Evolutionary conservation across 148 eudicot genomes (phyloP).

Genomic region (Cornus kousa): DNA sequence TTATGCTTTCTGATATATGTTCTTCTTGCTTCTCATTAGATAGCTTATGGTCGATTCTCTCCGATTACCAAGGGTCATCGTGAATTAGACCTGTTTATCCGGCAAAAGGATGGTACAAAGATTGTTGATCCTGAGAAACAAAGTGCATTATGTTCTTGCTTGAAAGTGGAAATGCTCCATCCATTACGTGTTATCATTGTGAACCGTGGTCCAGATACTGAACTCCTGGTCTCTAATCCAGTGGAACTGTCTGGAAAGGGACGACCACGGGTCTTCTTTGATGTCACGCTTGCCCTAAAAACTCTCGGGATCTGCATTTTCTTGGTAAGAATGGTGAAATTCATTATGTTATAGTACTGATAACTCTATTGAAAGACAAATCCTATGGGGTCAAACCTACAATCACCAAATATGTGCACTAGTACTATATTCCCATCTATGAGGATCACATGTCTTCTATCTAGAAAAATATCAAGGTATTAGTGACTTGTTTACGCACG

Average conservation of each 20-base stretch:
- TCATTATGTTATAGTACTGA: not conserved
- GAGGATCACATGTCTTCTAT: not conserved
- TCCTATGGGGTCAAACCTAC: not conserved
- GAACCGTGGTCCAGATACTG: slow-evolving; percentile 86
- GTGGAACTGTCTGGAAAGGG: slow-evolving; percentile 77
- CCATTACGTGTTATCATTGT: slow-evolving; percentile 72
- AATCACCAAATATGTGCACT: not conserved
- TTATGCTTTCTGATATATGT: slow-evolving; percentile 6
- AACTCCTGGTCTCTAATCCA: slow-evolving; percentile 81
- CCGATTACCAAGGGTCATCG: slow-evolving; percentile 57
- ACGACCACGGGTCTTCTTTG: slow-evolving; percentile 78
- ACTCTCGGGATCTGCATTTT: slow-evolving; percentile 73
- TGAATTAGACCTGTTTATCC: slow-evolving; percentile 71
- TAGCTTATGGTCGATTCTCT: slow-evolving; percentile 66
- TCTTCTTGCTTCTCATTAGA: slow-evolving; percentile 30
- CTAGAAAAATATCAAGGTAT: too few relatives aligned
- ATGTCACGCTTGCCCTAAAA: slow-evolving; percentile 68
- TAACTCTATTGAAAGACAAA: not conserved
- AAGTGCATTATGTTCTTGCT: slow-evolving; percentile 49
- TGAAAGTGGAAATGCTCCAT: slow-evolving; percentile 80
- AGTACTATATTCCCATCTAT: too few relatives aligned
- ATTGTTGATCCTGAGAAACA: slow-evolving; percentile 60
- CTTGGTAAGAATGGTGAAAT: slow-evolving; percentile 48
- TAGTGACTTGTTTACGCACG: not conserved
- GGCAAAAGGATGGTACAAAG: slow-evolving; percentile 68